Evolutionary conservation across 2,329 filamentous ascomycete genomes (phyloP), one percentile per base, ranked within the genome.

Genomic region (Fusarium temperatum): DNA sequence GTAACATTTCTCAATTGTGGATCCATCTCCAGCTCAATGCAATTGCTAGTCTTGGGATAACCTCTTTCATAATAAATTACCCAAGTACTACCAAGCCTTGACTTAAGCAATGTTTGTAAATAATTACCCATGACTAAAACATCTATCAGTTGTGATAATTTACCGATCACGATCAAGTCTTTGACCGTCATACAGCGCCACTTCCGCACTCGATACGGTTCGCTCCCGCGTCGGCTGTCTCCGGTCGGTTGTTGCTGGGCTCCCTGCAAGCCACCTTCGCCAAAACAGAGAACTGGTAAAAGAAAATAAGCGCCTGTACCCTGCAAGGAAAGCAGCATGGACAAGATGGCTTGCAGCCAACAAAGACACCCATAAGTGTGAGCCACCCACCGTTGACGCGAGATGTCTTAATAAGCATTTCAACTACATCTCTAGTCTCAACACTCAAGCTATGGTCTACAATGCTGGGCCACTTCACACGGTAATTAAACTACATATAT

Each of bases 391-490:
- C 8, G 2, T 24, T 20, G 8, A 20, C 9, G 6, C 22, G 17
- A 35, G n/a, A 11, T 35, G 2, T 51, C n/a, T 35, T 24, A 51
- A 24, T 35, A 35, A 51, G 48, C 48, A 35, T 24, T 14, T 8
- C 6, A 51, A 51, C 48, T 24, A 51, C n/a, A 51, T 35, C 8
- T 24, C 30, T 51, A 3, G 13, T 14, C 4, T 24, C 4, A 3
- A 20, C 8, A 35, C 4, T 2, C 0, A 1, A 4, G 22, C 9
- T 7, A 14, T 8, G 6, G 6, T 51, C 2, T 3, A 3, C 17
- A 2, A 50, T 32, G 11, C 6, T 50, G 0, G 18, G 8, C 47
- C 8, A 32, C 15, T 50, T 10, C 3, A 24, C 3, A 0, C 1
- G 2, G 1, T 3, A 20, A 24, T 20, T 6, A 24, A 51, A 4